These are phyloP conservation scores for Ceratobasidium sp. DNA, from an alignment of 1,284 basidiomycete species.

Conservation along the genomic window DNA sequence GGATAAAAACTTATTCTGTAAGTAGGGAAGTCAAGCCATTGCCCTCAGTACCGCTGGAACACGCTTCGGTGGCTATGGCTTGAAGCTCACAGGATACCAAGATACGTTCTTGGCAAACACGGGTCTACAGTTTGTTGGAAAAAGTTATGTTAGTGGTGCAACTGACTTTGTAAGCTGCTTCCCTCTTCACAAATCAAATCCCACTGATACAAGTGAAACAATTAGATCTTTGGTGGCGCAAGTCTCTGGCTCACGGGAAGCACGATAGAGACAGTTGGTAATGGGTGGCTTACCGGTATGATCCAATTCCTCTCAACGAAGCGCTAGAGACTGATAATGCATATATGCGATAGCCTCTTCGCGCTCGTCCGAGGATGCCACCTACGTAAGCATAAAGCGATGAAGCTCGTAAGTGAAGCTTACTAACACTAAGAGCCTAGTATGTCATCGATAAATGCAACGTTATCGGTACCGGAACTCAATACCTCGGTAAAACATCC, in stretches of 20 bases:
- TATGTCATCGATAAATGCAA: constrained; percentile 40
- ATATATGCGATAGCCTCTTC: constrained; percentile 25
- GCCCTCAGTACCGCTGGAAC: constrained; percentile 50
- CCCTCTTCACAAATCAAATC: neutral
- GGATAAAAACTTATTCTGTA: neutral
- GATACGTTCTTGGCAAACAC: constrained; percentile 52
- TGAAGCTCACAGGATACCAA: constrained; percentile 50
- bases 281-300: constrained; percentile 50
- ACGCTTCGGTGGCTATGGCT: constrained; percentile 49
- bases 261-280: constrained; percentile 46
- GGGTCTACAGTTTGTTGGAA: constrained; percentile 50
- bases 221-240: constrained; percentile 25
- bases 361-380: constrained; percentile 47
- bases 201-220: neutral
- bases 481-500: constrained; percentile 33
- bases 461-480: constrained; percentile 16
- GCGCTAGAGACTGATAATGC: neutral
- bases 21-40: constrained; percentile 50
- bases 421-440: neutral
- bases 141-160: constrained; percentile 48
- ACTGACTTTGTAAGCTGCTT: constrained; percentile 50
- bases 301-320: neutral
- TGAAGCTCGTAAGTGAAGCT: too few species aligned
- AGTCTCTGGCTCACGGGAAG: constrained; percentile 47
- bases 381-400: constrained; percentile 47